Base-by-base conservation (phyloP, 2,329 filamentous ascomycete genomes). In the Colletotrichum liriopes region DNA sequence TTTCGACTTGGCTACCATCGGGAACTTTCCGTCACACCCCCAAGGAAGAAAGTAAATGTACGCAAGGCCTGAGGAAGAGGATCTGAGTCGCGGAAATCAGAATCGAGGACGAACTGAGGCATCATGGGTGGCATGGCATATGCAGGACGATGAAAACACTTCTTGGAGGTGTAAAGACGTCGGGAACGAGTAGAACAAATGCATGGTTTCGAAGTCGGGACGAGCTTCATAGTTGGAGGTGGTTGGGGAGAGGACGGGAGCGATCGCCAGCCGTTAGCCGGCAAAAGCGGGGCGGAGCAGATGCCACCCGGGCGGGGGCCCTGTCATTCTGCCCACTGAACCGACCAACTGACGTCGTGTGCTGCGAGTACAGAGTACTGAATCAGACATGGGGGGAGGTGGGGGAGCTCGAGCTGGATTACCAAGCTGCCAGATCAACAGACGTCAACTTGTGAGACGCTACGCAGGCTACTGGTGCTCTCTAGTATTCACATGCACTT, bases 341-440 rank as follows among this genome's bases (percentile, higher is more conserved):
- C 45, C 58, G 43, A 23, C 35, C 49, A 52, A 49, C 35, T 68
- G 49, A 68, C 56, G 68, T 62, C 54, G 47, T 49, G 7, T 12
- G n/a, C 51, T 20, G 14, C 39, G 23, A 16, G 23, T 35, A 37
- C 8, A 47, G 23, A 16, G 23, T 35, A 37, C 62, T 54, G 55
- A 56, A 49, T 43, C 56, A 23, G 41, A 20, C 41, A 55, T 41
- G 20, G 49, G 39, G 39, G 43, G 26, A 43, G 37, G 55, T 20
- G 23, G 55, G 55, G 55, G 55, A 29, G 37, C 54, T 23, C 32
- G 52, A 35, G 20, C n/a, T 32, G 41, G 65, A 72, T 72, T 72
- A 72, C 69, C 69, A 72, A 72, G 65, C 69, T 58, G 29, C 58
- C 18, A 49, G 65, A 63, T 58, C 49, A 63, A 58, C 51, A 20